Conservation (phyloP, 805 yeast genomes). For the Saccharomycopsis sp. region DNA sequence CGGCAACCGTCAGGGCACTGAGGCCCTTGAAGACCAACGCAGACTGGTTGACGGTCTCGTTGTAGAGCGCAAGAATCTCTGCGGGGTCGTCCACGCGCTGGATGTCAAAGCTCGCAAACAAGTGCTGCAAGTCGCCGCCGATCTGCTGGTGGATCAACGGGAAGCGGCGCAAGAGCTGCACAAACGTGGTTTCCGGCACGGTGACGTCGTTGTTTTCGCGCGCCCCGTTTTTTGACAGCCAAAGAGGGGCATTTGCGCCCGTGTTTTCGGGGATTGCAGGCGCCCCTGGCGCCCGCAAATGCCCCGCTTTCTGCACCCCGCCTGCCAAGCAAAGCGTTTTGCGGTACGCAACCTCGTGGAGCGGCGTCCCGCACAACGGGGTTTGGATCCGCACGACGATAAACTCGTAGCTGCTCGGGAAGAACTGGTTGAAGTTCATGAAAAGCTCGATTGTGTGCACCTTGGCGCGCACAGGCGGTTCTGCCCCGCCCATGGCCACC, state of each 20-base stretch:
- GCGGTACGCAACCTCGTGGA: conserved; percentile 20
- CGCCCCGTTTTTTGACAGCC: background rate
- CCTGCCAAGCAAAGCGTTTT: conserved; percentile 2
- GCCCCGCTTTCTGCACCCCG: conserved; percentile 6
- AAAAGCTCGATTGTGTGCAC: conserved; percentile 44
- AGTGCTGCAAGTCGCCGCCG: conserved; percentile 33
- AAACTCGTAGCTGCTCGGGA: conserved; percentile 49
- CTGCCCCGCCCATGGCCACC: conserved; percentile 3
- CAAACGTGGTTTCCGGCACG: conserved; percentile 27
- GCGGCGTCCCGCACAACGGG: conserved; percentile 43
- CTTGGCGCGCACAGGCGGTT: conserved; percentile 29
- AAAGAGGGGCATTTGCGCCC: background rate
- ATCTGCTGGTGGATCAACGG: conserved; percentile 34
- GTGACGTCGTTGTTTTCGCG: background rate
- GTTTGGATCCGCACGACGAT: conserved; percentile 52
- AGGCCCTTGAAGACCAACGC: conserved; percentile 27
- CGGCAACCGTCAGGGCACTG: conserved; percentile 24
- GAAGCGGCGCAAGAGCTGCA: conserved; percentile 33
- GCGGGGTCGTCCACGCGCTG: conserved; percentile 27
- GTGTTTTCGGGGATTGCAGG: background rate
- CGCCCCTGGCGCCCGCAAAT: background rate
- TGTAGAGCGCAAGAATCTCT: conserved; percentile 24
- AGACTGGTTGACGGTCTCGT: conserved; percentile 25
- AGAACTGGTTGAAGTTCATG: conserved; percentile 50
- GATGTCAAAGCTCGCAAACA: conserved; percentile 36